Evolutionary conservation across 768 basidiomycete genomes (phyloP).

Genomic region (Lactarius evosmus): DNA sequence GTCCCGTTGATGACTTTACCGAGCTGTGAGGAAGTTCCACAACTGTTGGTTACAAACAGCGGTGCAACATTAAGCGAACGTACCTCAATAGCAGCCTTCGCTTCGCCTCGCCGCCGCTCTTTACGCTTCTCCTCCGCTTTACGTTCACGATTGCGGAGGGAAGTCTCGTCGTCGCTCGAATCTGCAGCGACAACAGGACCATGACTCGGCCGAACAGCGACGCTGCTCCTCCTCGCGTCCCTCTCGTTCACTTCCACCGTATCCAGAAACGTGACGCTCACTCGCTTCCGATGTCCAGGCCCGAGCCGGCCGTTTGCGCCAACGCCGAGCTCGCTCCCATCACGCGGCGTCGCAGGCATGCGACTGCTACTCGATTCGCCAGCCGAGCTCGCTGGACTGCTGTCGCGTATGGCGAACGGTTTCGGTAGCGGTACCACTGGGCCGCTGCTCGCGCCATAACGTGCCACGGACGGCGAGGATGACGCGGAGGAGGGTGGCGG

Average conservation of each 20-base stretch:
- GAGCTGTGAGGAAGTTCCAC: slow-evolving; percentile 45
- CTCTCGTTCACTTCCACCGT: slow-evolving; percentile 37
- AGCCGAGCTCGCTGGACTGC: slow-evolving; percentile 81
- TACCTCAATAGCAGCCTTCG: slow-evolving; percentile 87
- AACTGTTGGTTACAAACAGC: background rate
- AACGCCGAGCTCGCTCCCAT: slow-evolving; percentile 61
- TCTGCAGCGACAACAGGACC: background rate
- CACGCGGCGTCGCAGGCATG: slow-evolving; percentile 70
- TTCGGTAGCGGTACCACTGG: slow-evolving; percentile 34
- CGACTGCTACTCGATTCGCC: slow-evolving; percentile 80
- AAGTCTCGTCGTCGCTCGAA: slow-evolving; percentile 16
- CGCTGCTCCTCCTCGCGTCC: slow-evolving; percentile 25
- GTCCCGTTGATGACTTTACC: slow-evolving; percentile 86
- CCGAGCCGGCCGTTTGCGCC: slow-evolving; percentile 29
- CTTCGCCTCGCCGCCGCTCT: slow-evolving; percentile 75
- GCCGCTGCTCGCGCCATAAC: background rate
- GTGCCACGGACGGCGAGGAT: slow-evolving; percentile 3
- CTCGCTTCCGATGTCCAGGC: slow-evolving; percentile 45
- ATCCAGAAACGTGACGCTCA: slow-evolving; percentile 72
- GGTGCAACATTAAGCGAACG: slow-evolving; percentile 28
- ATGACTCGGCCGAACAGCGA: slow-evolving; percentile 11
- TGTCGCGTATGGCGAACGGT: slow-evolving; percentile 57
- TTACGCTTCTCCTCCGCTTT: slow-evolving; percentile 55
- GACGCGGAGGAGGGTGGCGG: slow-evolving; percentile 9
- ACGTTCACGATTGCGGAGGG: slow-evolving; percentile 19